These are phyloP conservation scores for Sporothrix mexicana DNA, from an alignment of 2,329 filamentous ascomycete genomes.

Conservation along the genomic window DNA sequence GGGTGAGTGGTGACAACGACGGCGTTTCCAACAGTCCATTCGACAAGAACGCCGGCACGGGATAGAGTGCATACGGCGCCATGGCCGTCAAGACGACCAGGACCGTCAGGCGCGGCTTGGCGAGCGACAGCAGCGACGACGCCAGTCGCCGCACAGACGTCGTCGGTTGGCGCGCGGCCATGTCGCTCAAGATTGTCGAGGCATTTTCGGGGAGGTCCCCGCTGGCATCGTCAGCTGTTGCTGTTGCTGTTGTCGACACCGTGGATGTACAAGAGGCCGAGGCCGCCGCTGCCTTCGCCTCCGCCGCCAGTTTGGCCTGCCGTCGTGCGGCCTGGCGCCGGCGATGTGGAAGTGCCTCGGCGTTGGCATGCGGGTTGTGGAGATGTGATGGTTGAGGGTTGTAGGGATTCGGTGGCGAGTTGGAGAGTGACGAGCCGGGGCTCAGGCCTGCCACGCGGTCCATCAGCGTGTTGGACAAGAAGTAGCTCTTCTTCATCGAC, in stretches of 20 bases:
- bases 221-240: neutral
- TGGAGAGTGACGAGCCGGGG: conserved; percentile 12
- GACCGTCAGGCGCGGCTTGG: conserved; percentile 93
- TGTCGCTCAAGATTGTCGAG: conserved; percentile 61
- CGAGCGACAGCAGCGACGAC: conserved; percentile 84
- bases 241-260: neutral
- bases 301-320: conserved; percentile 18
- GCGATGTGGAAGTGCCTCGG: conserved; percentile 36
- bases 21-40: conserved; percentile 64
- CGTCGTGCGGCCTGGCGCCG: conserved; percentile 38
- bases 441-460: conserved; percentile 38
- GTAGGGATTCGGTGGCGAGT: neutral
- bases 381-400: too few relatives aligned
- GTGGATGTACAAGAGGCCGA: neutral
- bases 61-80: conserved; percentile 89
- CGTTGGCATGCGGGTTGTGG: neutral
- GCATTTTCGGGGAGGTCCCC: conserved; percentile 44
- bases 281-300: neutral
- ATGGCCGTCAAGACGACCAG: conserved; percentile 91
- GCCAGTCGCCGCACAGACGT: conserved; percentile 68
- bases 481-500: conserved; percentile 44
- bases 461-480: conserved; percentile 46
- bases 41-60: conserved; percentile 82
- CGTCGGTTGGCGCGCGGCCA: conserved; percentile 56
- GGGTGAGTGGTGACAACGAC: conserved; percentile 86